phyloP scores from a whole-genome alignment of 2,329 filamentous ascomycete species.

The Knufia petricola region DNA sequence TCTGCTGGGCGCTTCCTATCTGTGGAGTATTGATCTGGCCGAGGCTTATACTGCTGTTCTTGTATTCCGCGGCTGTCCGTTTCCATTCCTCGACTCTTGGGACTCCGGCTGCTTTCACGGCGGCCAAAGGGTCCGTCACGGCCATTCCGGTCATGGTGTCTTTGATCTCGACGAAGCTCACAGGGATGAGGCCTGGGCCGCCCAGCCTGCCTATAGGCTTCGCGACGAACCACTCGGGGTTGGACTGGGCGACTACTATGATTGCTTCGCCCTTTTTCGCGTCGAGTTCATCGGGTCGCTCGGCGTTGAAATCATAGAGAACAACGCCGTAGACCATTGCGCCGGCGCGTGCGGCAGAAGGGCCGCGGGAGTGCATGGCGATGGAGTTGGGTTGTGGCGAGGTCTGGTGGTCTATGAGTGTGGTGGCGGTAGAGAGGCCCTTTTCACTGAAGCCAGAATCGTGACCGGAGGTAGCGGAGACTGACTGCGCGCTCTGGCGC shows the following conservation, averaged over 20 bases:
- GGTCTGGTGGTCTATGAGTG: slow-evolving; percentile 21
- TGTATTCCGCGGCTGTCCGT: slow-evolving; percentile 98
- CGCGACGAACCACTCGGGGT: slow-evolving; percentile 97
- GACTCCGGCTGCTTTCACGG: slow-evolving; percentile 78
- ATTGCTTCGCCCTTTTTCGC: slow-evolving; percentile 93
- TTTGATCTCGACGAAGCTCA: slow-evolving; percentile 91
- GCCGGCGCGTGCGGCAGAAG: slow-evolving; percentile 46
- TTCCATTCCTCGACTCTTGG: slow-evolving; percentile 98
- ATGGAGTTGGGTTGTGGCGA: not conserved
- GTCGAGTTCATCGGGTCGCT: slow-evolving; percentile 89
- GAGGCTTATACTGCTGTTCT: slow-evolving; percentile 95
- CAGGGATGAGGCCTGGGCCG: slow-evolving; percentile 87
- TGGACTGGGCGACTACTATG: slow-evolving; percentile 96
- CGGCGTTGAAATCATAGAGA: slow-evolving; percentile 92
- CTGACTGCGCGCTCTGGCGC: slow-evolving; percentile 69
- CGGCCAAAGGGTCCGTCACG: slow-evolving; percentile 71
- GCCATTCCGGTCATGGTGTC: slow-evolving; percentile 84
- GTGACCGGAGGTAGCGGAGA: slow-evolving; percentile 59
- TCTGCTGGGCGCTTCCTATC: slow-evolving; percentile 34
- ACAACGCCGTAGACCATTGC: slow-evolving; percentile 96
- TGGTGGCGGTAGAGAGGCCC: slow-evolving; percentile 22
- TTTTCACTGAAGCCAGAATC: slow-evolving; percentile 79
- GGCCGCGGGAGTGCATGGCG: slow-evolving; percentile 31
- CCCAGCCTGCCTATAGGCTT: slow-evolving; percentile 98
- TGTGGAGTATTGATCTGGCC: slow-evolving; percentile 65